Percentiles rank a stretch among this genome's conserved stretches.
Evolutionary conservation across 2,329 filamentous ascomycete species (phyloP).

Genomic region (Knoxdaviesia proteae): DNA sequence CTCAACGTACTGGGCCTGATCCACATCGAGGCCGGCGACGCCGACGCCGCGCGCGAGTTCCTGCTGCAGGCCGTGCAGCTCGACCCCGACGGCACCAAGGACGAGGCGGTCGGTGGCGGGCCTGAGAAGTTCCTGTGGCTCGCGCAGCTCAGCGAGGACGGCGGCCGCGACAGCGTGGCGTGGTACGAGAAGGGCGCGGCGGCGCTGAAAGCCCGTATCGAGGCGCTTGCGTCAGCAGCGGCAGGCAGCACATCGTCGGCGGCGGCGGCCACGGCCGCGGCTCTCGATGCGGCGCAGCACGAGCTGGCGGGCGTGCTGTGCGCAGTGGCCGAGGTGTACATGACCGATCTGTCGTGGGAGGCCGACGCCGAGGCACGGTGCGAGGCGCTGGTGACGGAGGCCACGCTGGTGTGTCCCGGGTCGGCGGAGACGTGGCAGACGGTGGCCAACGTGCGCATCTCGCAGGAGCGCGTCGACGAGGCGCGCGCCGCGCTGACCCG

Average conservation of each 20-base stretch:
- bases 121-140: slow-evolving; percentile 91
- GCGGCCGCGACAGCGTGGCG: slow-evolving; percentile 40
- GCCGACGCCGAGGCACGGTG: slow-evolving; percentile 75
- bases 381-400: slow-evolving; percentile 77
- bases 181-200: slow-evolving; percentile 54
- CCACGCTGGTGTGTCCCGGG: slow-evolving; percentile 62
- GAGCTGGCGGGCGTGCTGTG: slow-evolving; percentile 86
- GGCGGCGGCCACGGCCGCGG: slow-evolving; percentile 13
- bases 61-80: slow-evolving; percentile 55
- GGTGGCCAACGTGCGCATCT: slow-evolving; percentile 80
- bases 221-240: slow-evolving; percentile 26
- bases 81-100: slow-evolving; percentile 52
- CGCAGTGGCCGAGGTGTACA: slow-evolving; percentile 89
- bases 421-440: slow-evolving; percentile 87
- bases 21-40: slow-evolving; percentile 61
- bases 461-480: slow-evolving; percentile 60
- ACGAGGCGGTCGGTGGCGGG: slow-evolving; percentile 57
- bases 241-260: not conserved
- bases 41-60: slow-evolving; percentile 49
- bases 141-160: slow-evolving; percentile 65
- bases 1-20: slow-evolving; percentile 66
- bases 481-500: slow-evolving; percentile 57
- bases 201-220: slow-evolving; percentile 52
- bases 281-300: slow-evolving; percentile 36
- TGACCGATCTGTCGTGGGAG: slow-evolving; percentile 94